phyloP scores from a whole-genome alignment of 192 early-diverging fungal genomes.

The Coemansia aciculifera region DNA sequence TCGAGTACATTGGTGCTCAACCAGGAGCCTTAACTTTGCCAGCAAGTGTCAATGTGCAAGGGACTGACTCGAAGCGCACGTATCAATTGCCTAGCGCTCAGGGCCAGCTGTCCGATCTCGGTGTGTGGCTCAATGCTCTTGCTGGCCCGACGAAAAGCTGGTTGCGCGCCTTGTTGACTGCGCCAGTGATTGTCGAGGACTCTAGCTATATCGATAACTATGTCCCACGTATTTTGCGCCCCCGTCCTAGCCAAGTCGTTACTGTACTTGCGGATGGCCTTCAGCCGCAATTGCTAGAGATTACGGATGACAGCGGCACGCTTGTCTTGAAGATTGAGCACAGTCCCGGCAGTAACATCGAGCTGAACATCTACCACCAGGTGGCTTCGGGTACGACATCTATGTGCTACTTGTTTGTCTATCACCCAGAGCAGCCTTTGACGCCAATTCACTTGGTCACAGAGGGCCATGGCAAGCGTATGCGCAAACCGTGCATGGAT shows the following conservation, averaged over 20 bases:
- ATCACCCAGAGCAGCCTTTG: constrained; percentile 69
- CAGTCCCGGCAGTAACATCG: neutral
- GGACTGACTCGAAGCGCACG: constrained; percentile 1
- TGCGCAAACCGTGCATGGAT: constrained; percentile 81
- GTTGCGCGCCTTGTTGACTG: constrained; percentile 78
- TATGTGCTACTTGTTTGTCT: constrained; percentile 70
- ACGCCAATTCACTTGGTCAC: constrained; percentile 65
- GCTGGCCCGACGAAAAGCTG: constrained; percentile 72
- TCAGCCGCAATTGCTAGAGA: neutral
- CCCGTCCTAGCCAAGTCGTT: constrained; percentile 58
- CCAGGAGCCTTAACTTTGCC: neutral
- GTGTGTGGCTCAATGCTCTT: constrained; percentile 69
- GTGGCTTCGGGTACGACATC: constrained; percentile 11
- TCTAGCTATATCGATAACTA: constrained; percentile 61
- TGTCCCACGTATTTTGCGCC: constrained; percentile 59
- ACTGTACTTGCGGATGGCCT: neutral
- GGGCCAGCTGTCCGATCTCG: constrained; percentile 11
- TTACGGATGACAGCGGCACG: neutral
- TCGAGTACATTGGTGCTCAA: constrained; percentile 71
- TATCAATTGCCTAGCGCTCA: constrained; percentile 8
- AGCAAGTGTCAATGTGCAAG: neutral
- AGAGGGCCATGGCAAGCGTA: constrained; percentile 72
- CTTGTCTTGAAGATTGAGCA: neutral
- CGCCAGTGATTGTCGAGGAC: constrained; percentile 71
- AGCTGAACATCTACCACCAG: neutral